Percentiles rank a stretch among this genome's conserved stretches.
Conservation (phyloP, 2,329 filamentous ascomycete genomes). For the Scytalidium sp. region DNA sequence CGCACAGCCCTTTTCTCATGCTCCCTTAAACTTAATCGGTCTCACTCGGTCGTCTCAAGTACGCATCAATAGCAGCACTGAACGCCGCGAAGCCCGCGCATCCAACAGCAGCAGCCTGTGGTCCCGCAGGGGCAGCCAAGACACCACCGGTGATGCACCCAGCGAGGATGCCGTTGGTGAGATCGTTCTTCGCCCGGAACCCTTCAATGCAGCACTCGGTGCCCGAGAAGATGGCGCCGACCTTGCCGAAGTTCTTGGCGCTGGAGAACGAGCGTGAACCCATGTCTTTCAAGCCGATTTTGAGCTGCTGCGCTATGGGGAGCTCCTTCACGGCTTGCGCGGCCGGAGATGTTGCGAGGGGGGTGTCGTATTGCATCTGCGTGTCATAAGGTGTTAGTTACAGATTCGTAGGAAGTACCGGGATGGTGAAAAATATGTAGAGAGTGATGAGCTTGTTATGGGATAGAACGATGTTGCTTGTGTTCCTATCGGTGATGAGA, state of each 20-base stretch:
- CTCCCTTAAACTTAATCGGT: constrained; percentile 33
- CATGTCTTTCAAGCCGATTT: constrained; percentile 91
- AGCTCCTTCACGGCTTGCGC: constrained; percentile 54
- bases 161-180: constrained; percentile 81
- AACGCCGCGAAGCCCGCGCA: constrained; percentile 95
- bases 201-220: constrained; percentile 97
- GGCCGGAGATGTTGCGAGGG: constrained; percentile 50
- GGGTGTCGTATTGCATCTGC: constrained; percentile 97
- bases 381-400: constrained; percentile 1
- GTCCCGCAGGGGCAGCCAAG: constrained; percentile 80
- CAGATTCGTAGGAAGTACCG: background rate
- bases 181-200: constrained; percentile 87
- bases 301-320: constrained; percentile 80
- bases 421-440: background rate
- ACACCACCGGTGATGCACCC: constrained; percentile 91
- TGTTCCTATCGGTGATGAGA: constrained; percentile 1
- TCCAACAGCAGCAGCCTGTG: constrained; percentile 81
- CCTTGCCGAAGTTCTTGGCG: constrained; percentile 92
- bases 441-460: too few species aligned
- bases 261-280: constrained; percentile 76
- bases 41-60: constrained; percentile 76
- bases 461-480: too few species aligned
- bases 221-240: constrained; percentile 86
- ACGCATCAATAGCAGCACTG: constrained; percentile 85
- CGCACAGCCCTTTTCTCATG: background rate